Evolutionary conservation across 2,329 filamentous ascomycete species (phyloP).

Genomic region (Fusarium lateritium): DNA sequence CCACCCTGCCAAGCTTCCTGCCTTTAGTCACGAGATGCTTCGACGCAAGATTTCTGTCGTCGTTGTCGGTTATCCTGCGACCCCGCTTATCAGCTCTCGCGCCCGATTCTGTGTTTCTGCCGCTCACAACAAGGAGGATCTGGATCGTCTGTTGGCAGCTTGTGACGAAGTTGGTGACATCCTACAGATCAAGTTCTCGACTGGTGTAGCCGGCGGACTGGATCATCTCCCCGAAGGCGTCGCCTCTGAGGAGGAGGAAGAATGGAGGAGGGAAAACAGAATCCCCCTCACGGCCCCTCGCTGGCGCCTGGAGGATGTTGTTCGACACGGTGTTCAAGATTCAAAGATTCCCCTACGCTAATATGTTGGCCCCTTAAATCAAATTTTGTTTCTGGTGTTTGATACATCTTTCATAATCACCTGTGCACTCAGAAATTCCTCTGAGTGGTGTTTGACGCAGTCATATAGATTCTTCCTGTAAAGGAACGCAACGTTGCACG

Average conservation of each 20-base stretch:
- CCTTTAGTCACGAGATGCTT: conserved; percentile 98
- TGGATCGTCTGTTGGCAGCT: conserved; percentile 89
- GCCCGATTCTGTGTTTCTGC: conserved; percentile 96
- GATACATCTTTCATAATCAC: conserved; percentile 40
- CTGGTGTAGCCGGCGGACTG: conserved; percentile 90
- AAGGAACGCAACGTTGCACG: conserved; percentile 44
- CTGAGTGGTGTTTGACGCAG: conserved; percentile 44
- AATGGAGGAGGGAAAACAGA: conserved; percentile 73
- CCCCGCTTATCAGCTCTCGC: conserved; percentile 93
- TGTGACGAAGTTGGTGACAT: conserved; percentile 95
- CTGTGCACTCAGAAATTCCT: conserved; percentile 29
- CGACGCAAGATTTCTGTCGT: conserved; percentile 98
- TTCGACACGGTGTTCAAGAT: conserved; percentile 81
- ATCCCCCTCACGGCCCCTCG: conserved; percentile 82
- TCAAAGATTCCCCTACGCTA: conserved; percentile 80
- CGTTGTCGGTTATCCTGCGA: conserved; percentile 96
- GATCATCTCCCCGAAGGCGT: conserved; percentile 81
- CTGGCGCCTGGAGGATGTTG: conserved; percentile 88
- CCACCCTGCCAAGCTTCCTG: conserved; percentile 98
- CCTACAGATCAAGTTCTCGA: conserved; percentile 97
- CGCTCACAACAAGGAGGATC: conserved; percentile 97
- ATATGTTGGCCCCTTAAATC: conserved; percentile 38
- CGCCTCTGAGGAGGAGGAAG: conserved; percentile 78
- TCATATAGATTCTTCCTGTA: conserved; percentile 44
- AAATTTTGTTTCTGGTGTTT: conserved; percentile 46